Conservation (phyloP, 768 basidiomycete species). For the Tephrocybe sp. region DNA sequence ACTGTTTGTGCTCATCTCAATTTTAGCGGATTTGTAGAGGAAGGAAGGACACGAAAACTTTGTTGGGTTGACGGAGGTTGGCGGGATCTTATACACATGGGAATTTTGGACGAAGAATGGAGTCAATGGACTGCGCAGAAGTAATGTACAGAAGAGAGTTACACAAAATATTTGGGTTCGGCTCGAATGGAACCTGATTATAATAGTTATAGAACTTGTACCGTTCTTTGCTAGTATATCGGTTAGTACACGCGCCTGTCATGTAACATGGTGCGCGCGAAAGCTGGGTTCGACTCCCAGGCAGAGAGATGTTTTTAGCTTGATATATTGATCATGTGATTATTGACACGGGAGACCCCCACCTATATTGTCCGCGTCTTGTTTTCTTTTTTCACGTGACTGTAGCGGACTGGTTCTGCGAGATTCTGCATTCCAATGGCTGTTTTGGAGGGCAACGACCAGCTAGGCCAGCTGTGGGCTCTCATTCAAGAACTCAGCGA, state of each 20-base stretch:
- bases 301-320: slow-evolving; percentile 13
- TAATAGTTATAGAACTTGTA: too few species aligned
- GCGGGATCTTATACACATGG: slow-evolving; percentile 22
- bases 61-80: slow-evolving; percentile 21
- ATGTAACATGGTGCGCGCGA: slow-evolving; percentile 1
- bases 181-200: too few species aligned
- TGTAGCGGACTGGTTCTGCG: too few species aligned
- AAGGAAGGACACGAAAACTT: slow-evolving; percentile 20
- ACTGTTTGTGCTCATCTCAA: not conserved
- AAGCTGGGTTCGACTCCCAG: slow-evolving; percentile 3
- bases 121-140: not conserved
- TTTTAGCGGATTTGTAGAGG: slow-evolving; percentile 22
- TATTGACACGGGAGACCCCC: too few species aligned
- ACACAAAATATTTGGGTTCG: too few species aligned
- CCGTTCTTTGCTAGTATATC: slow-evolving; percentile 15
- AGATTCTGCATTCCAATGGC: slow-evolving; percentile 36
- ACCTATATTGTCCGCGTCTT: too few species aligned
- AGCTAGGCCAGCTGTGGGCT: slow-evolving; percentile 60
- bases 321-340: too few species aligned
- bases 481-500: slow-evolving; percentile 80
- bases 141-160: not conserved
- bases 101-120: slow-evolving; percentile 26
- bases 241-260: slow-evolving; percentile 17
- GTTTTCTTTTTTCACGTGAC: not conserved
- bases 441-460: slow-evolving; percentile 56